These are phyloP conservation scores for Rheum nobile DNA, from an alignment of 148 eudicot species.

Conservation along the genomic window DNA sequence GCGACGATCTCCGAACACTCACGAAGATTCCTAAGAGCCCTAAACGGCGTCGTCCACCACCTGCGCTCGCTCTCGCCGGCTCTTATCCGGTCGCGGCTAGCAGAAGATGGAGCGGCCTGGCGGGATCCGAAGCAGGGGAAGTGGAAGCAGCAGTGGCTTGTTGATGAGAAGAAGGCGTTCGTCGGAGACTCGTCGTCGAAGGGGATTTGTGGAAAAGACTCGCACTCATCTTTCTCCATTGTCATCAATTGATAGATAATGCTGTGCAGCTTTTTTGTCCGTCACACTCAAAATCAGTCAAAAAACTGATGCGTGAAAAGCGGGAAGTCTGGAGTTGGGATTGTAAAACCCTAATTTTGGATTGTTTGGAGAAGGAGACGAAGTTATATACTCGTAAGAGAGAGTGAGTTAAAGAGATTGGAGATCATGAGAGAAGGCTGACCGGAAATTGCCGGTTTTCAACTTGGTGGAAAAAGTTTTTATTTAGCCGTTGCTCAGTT, in stretches of 20 bases:
- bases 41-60: constrained; percentile 38
- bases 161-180: not conserved
- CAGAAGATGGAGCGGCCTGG: not conserved
- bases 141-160: constrained; percentile 8
- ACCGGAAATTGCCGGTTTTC: not conserved
- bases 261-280: not conserved
- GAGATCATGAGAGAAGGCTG: not conserved
- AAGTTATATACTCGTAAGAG: not conserved
- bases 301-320: not conserved
- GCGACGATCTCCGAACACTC: constrained; percentile 83
- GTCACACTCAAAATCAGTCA: not conserved
- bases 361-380: not conserved
- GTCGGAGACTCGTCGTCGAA: constrained; percentile 6
- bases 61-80: constrained; percentile 13
- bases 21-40: constrained; percentile 46
- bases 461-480: not conserved
- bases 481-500: not conserved
- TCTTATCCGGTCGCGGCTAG: not conserved
- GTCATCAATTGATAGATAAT: not conserved
- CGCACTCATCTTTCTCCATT: not conserved
- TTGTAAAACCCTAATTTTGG: not conserved
- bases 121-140: constrained; percentile 6
- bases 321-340: not conserved
- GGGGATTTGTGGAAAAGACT: not conserved
- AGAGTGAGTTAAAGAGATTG: not conserved